phyloP scores from a whole-genome alignment of 2,329 filamentous ascomycete genomes.

The Blumeria graminis region DNA sequence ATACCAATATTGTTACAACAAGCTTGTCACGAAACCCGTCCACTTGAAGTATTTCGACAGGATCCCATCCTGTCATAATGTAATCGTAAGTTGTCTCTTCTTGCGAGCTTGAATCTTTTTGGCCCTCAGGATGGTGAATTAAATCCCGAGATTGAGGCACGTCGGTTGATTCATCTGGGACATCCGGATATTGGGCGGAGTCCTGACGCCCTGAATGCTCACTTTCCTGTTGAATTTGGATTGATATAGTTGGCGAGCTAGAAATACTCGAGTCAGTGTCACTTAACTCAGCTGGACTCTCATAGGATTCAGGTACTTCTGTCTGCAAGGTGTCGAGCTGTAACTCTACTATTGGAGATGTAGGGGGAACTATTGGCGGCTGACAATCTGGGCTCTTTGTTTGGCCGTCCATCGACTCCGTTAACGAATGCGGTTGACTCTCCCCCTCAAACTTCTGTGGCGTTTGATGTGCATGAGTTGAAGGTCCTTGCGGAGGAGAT shows the following conservation, averaged over 20 bases:
- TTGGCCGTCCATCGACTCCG: background rate
- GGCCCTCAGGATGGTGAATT: background rate
- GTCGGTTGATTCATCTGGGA: background rate
- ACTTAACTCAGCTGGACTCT: background rate
- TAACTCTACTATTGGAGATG: background rate
- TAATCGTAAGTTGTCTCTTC: background rate
- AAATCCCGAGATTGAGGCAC: background rate
- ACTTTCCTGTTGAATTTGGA: background rate
- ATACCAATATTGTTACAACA: too few species aligned
- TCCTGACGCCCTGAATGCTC: background rate
- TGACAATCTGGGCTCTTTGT: background rate
- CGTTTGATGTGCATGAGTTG: background rate
- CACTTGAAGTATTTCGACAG: too few species aligned
- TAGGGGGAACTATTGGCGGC: background rate
- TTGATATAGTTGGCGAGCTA: background rate
- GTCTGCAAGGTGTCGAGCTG: background rate
- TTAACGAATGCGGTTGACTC: background rate
- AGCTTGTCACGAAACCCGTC: too few species aligned
- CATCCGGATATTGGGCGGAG: background rate
- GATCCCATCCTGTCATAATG: background rate
- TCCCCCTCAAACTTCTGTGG: constrained; percentile 1
- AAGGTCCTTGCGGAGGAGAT: background rate
- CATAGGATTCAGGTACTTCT: background rate
- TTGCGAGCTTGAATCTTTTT: background rate
- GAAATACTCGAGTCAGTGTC: background rate